These are phyloP conservation scores for Apophysomyces elegans DNA, from an alignment of 371 early-diverging fungal species.

Conservation along the genomic window DNA sequence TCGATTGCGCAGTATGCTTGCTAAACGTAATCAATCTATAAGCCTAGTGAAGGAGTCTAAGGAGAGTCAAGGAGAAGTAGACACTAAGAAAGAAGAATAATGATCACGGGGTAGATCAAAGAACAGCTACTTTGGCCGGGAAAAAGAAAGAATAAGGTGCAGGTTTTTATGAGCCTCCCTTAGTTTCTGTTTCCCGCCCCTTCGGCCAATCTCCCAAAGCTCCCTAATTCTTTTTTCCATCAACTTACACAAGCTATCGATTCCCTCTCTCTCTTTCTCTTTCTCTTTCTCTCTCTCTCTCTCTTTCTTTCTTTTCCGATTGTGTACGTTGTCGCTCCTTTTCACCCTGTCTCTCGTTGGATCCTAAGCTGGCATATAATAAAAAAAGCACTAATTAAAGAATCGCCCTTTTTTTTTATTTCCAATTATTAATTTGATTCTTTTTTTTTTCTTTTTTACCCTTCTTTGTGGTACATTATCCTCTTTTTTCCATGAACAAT, in stretches of 20 bases:
- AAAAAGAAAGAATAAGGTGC: conserved; percentile 2
- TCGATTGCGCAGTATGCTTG: conserved; percentile 40
- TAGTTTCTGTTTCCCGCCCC: conserved; percentile 11
- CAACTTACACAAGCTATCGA: background rate
- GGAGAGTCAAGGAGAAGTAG: background rate
- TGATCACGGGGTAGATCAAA: background rate
- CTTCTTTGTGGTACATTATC: background rate
- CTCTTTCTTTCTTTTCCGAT: background rate
- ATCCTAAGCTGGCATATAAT: background rate
- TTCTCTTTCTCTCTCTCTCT: conserved; percentile 16
- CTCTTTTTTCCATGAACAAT: conserved; percentile 1
- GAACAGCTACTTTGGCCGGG: background rate
- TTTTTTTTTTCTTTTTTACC: background rate
- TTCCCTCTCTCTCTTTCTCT: conserved; percentile 12
- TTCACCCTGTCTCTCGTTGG: conserved; percentile 12
- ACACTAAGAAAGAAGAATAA: conserved; percentile 3
- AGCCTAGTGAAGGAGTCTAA: conserved; percentile 2
- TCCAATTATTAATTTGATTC: no score
- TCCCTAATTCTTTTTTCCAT: conserved; percentile 15
- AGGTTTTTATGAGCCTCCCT: background rate
- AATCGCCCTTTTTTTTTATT: conserved; percentile 12
- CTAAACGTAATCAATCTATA: conserved; percentile 23
- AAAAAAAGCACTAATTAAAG: background rate
- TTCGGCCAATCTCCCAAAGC: background rate
- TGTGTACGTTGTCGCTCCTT: conserved; percentile 11